Base-by-base conservation (phyloP, 2,329 filamentous ascomycete species). In the Paraphaeosphaeria sporulosa region DNA sequence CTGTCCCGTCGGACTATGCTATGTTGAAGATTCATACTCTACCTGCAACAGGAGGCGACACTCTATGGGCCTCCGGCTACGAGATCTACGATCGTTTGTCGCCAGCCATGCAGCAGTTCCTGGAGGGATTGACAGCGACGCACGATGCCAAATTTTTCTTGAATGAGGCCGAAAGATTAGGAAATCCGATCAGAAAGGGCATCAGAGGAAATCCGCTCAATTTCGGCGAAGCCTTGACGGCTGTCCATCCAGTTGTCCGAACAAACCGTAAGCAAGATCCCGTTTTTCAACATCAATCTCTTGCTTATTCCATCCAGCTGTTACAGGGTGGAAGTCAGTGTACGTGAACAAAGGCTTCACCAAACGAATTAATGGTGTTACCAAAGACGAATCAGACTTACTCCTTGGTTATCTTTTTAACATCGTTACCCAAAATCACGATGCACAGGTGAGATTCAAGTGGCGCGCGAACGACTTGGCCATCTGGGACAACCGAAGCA, bases 401-500 rank as follows among this genome's bases (percentile, higher is more conserved):
- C 58, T 83, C 5, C 67, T 85, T 21, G 64, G 81, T 21, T 78
- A 81, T 55, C 59, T 73, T 70, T 78, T 77, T 79, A 84, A 71
- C 53, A 71, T 68, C 57, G 78, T 85, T 4, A 71, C 76, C 1
- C 77, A 83, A 58, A 85, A 84, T 66, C 84, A 85, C 66, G 84
- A 85, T 60, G 70, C 84, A 34, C 82, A 84, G 67, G 83, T 85
- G 4, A 67, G 84, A 12, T 81, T 83, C 67, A 81, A 81, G 67
- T 86, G 84, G 71, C 60, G 68, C 12, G 43, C 32, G 25, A 73
- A 71, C 30, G 70, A 67, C 47, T 57, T 71, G 72, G 84, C 87
- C 1, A 88, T 90, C 64, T 91, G 89, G 89, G 88, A 91, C 69
- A 90, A 90, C 61, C 76, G 86, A 7, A 84, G 83, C 55, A 82